These are phyloP conservation scores for Sporodiniella umbellata DNA, from an alignment of 371 early-diverging fungal genomes.

Conservation along the genomic window DNA sequence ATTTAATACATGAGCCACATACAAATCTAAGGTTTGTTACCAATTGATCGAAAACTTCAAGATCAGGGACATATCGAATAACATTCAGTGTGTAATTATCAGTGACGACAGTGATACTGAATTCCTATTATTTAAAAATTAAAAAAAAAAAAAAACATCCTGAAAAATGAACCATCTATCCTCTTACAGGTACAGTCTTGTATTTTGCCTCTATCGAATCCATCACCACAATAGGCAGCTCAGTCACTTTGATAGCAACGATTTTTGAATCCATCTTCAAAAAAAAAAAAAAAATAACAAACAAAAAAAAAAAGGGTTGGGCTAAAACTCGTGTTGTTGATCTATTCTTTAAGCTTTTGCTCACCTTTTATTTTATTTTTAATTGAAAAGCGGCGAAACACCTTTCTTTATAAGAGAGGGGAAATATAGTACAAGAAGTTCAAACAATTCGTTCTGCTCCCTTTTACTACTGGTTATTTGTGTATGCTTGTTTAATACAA, in stretches of 20 bases:
- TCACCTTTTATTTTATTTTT: too few species aligned
- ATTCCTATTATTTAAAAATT: too few species aligned
- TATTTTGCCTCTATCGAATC: conserved; percentile 16
- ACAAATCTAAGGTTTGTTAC: conserved; percentile 23
- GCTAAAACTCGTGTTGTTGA: too few species aligned
- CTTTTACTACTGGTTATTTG: not conserved
- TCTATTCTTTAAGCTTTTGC: too few species aligned
- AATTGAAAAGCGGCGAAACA: too few species aligned
- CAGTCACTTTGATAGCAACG: conserved; percentile 19
- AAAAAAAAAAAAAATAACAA: conserved; percentile 5
- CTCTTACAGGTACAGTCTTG: conserved; percentile 22
- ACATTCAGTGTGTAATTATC: conserved; percentile 40
- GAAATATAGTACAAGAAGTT: too few species aligned
- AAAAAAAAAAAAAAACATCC: too few species aligned
- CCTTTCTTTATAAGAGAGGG: too few species aligned
- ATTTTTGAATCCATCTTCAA: conserved; percentile 9
- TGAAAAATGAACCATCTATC: not conserved
- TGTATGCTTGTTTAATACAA: not conserved
- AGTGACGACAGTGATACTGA: conserved; percentile 54
- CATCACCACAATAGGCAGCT: conserved; percentile 19
- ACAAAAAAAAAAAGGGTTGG: not conserved
- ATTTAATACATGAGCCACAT: not conserved
- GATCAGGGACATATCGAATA: conserved; percentile 57
- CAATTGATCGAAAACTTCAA: conserved; percentile 58
- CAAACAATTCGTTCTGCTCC: not conserved